These are phyloP conservation scores for Sisymbrium irio DNA, from an alignment of 345 rosid species.

Conservation along the genomic window DNA sequence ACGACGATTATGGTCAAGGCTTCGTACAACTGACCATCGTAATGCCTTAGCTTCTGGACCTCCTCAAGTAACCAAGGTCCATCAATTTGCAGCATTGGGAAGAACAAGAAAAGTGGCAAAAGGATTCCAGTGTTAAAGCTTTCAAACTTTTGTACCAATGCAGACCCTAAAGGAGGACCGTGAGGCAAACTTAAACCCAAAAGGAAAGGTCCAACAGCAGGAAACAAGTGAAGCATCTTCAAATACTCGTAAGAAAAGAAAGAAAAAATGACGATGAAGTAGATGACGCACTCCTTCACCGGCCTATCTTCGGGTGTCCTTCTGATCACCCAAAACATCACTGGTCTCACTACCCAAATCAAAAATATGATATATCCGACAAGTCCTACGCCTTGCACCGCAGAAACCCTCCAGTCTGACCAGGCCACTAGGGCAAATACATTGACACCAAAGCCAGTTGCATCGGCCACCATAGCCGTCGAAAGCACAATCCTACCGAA, in stretches of 20 bases:
- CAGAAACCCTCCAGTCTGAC: constrained; percentile 24
- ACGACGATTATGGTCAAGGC: constrained; percentile 10
- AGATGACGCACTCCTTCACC: constrained; percentile 22
- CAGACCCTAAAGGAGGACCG: constrained; percentile 50
- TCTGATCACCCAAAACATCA: constrained; percentile 25
- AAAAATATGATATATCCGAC: background rate
- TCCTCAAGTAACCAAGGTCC: constrained; percentile 12
- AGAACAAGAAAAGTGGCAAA: constrained; percentile 31
- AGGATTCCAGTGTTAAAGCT: constrained; percentile 30
- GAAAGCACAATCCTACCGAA: constrained; percentile 46
- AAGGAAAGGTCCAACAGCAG: constrained; percentile 37
- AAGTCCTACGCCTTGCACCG: background rate
- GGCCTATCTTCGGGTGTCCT: constrained; percentile 34
- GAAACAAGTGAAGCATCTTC: constrained; percentile 8
- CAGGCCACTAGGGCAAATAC: constrained; percentile 19
- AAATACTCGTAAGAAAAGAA: constrained; percentile 10
- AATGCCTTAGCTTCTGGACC: background rate
- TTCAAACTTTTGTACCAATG: constrained; percentile 39
- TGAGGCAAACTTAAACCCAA: constrained; percentile 44
- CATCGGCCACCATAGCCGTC: constrained; percentile 38
- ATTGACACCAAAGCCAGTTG: constrained; percentile 19
- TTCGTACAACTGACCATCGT: constrained; percentile 21
- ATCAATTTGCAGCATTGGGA: constrained; percentile 21
- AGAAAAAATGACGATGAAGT: constrained; percentile 27
- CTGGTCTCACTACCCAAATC: constrained; percentile 27